Evolutionary conservation across 2,329 filamentous ascomycete genomes (phyloP).

Genomic region (Aureobasidium melanogenum): DNA sequence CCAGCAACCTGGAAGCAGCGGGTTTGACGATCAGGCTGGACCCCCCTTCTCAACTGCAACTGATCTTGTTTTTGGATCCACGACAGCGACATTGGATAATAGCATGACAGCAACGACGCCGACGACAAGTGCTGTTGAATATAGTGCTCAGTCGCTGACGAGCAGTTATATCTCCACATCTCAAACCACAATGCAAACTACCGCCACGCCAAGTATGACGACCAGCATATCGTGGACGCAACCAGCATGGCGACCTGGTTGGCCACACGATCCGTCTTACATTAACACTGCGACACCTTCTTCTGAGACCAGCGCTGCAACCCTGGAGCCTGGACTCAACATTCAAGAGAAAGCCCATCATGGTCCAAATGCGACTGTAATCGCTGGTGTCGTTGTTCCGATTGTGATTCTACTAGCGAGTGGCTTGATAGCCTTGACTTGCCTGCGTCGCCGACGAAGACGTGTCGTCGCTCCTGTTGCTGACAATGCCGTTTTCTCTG

Average conservation of each 20-base stretch:
- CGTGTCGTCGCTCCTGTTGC: neutral
- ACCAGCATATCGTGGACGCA: neutral
- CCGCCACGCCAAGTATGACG: neutral
- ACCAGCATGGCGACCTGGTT: neutral
- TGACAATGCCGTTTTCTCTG: neutral
- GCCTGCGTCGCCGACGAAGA: neutral
- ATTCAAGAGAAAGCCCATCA: neutral
- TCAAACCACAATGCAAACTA: neutral
- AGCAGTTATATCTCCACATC: neutral
- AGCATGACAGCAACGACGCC: neutral
- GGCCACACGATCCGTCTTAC: neutral
- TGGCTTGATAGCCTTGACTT: neutral
- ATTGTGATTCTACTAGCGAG: neutral
- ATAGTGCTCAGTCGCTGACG: neutral
- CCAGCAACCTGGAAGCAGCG: neutral
- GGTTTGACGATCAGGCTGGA: neutral
- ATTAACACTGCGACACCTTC: neutral
- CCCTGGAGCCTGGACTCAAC: neutral
- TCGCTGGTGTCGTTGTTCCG: constrained; percentile 2
- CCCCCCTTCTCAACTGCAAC: neutral
- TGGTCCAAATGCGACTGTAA: neutral
- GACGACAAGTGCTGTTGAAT: neutral
- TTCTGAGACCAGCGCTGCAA: neutral
- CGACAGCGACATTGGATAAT: neutral
- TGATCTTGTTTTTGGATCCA: neutral